phyloP scores from a whole-genome alignment of 1,139 yeast genomes.

The Zygoascus sp. region DNA sequence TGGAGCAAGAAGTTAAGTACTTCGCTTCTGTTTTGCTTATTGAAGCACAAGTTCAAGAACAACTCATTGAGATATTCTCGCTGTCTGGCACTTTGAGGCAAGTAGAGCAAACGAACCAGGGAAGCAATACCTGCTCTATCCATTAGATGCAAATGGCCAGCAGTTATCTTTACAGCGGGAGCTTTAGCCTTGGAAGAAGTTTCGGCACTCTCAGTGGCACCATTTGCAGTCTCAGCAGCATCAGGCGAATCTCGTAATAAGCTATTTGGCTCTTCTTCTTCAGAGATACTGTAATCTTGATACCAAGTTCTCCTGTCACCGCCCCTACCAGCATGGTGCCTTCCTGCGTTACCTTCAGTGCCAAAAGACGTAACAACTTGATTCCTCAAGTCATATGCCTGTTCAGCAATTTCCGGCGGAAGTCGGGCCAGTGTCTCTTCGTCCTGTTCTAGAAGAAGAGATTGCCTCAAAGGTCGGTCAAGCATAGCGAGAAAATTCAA shows the following conservation, averaged over 20 bases:
- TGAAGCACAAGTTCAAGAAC: slow-evolving; percentile 63
- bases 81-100: slow-evolving; percentile 64
- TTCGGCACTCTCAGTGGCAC: neutral
- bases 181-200: neutral
- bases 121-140: slow-evolving; percentile 78
- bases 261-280: slow-evolving; percentile 25
- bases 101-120: slow-evolving; percentile 62
- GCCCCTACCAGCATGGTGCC: neutral
- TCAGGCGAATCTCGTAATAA: slow-evolving; percentile 17
- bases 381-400: slow-evolving; percentile 31
- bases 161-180: slow-evolving; percentile 1
- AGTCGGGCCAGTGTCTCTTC: slow-evolving; percentile 32
- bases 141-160: slow-evolving; percentile 11
- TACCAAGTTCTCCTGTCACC: slow-evolving; percentile 12
- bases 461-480: slow-evolving; percentile 36
- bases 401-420: slow-evolving; percentile 34
- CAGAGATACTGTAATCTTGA: slow-evolving; percentile 11
- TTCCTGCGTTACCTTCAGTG: slow-evolving; percentile 7
- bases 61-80: slow-evolving; percentile 65
- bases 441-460: slow-evolving; percentile 35
- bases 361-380: slow-evolving; percentile 24
- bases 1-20: slow-evolving; percentile 66
- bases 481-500: slow-evolving; percentile 34
- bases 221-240: slow-evolving; percentile 14
- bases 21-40: slow-evolving; percentile 75